These are phyloP conservation scores for Colletotrichum simmondsii DNA, from an alignment of 2,329 filamentous ascomycete species.

Conservation along the genomic window DNA sequence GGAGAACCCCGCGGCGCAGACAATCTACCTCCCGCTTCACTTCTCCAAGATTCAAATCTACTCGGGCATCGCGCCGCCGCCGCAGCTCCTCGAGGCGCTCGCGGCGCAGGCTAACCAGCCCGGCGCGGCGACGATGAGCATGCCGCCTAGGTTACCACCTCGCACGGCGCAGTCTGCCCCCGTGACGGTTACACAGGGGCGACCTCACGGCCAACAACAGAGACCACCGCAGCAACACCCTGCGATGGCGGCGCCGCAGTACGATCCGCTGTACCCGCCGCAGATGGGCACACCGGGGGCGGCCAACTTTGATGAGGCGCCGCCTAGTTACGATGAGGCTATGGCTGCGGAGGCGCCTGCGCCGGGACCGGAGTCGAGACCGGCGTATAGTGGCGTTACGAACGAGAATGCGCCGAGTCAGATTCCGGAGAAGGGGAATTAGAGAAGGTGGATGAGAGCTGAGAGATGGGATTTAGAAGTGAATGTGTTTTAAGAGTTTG, in stretches of 20 bases:
- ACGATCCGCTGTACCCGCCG: slow-evolving; percentile 68
- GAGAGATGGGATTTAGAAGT: too few species aligned
- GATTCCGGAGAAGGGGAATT: slow-evolving; percentile 52
- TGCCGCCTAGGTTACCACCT: slow-evolving; percentile 50
- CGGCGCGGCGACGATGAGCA: slow-evolving; percentile 49
- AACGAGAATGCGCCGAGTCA: slow-evolving; percentile 69
- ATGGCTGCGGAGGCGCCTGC: slow-evolving; percentile 80
- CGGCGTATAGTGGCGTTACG: slow-evolving; percentile 74
- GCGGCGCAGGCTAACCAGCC: slow-evolving; percentile 41
- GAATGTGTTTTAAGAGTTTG: too few species aligned
- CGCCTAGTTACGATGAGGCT: slow-evolving; percentile 94
- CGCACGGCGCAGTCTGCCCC: slow-evolving; percentile 42
- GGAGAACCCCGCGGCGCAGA: slow-evolving; percentile 57
- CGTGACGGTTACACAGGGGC: slow-evolving; percentile 36
- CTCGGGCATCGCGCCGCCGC: slow-evolving; percentile 87
- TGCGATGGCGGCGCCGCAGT: slow-evolving; percentile 41
- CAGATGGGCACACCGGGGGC: slow-evolving; percentile 60
- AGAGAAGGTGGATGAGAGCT: neutral
- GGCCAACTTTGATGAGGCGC: slow-evolving; percentile 76
- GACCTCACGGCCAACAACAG: slow-evolving; percentile 6
- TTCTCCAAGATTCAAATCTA: slow-evolving; percentile 82
- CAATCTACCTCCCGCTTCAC: slow-evolving; percentile 80
- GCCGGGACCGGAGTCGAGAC: slow-evolving; percentile 76
- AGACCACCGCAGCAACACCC: slow-evolving; percentile 37
- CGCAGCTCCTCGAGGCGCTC: slow-evolving; percentile 76